Conservation (phyloP, 2,329 filamentous ascomycete species). For the Claviceps purpurea region DNA sequence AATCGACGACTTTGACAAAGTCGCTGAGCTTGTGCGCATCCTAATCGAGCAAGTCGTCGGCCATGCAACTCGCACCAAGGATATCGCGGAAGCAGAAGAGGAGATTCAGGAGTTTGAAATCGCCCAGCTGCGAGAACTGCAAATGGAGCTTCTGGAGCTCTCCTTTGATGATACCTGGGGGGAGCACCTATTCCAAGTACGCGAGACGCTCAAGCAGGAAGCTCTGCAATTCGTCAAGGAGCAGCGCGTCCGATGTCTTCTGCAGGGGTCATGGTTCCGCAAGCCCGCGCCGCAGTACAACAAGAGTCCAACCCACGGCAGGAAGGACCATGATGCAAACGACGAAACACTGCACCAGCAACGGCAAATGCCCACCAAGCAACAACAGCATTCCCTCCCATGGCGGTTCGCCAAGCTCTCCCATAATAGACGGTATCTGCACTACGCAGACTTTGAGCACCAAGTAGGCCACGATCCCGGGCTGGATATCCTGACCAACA, state of each 20-base stretch:
- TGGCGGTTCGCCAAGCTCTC: constrained; percentile 84
- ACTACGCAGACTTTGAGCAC: constrained; percentile 73
- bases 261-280: constrained; percentile 81
- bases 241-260: constrained; percentile 78
- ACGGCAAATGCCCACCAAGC: no score
- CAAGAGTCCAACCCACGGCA: not conserved
- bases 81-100: constrained; percentile 78
- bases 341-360: constrained; percentile 29
- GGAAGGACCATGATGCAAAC: constrained; percentile 17
- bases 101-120: constrained; percentile 78
- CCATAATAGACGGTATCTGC: constrained; percentile 78
- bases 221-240: constrained; percentile 95
- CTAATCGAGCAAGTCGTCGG: constrained; percentile 83
- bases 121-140: constrained; percentile 61
- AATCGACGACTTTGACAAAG: constrained; percentile 81
- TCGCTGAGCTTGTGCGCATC: constrained; percentile 81
- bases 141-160: constrained; percentile 85
- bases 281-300: constrained; percentile 26
- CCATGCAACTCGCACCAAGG: constrained; percentile 65
- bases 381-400: constrained; percentile 14
- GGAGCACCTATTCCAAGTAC: constrained; percentile 75
- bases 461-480: constrained; percentile 52
- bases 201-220: constrained; percentile 81
- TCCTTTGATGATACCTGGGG: constrained; percentile 95
- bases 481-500: constrained; percentile 62